Conservation (phyloP, 768 basidiomycete species). For the Dentipellis fragilis region DNA sequence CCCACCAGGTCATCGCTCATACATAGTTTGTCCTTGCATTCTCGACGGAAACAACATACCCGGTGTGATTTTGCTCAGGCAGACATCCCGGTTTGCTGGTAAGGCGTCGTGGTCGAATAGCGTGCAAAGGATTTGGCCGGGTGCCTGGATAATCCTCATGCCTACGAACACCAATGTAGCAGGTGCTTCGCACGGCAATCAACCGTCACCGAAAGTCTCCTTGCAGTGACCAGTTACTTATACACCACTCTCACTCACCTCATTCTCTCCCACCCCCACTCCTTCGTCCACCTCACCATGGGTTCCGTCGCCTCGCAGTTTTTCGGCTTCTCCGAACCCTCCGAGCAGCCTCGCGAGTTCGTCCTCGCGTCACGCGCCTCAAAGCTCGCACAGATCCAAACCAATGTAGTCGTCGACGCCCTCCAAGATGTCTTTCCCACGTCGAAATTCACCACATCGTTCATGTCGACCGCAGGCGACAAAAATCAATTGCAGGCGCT, state of each 20-base stretch:
- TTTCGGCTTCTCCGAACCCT: not conserved
- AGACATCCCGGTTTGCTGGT: not conserved
- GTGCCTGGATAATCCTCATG: too few relatives aligned
- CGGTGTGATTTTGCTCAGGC: not conserved
- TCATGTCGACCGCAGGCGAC: slow-evolving; percentile 73
- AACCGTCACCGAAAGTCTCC: too few relatives aligned
- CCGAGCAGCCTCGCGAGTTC: slow-evolving; percentile 34
- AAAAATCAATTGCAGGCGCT: slow-evolving; percentile 82
- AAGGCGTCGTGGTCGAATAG: not conserved
- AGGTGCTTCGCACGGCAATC: not conserved
- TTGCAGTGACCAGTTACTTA: too few relatives aligned
- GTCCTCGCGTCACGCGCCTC: slow-evolving; percentile 80
- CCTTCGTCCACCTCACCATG: not conserved
- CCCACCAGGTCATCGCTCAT: too few relatives aligned
- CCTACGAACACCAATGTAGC: too few relatives aligned
- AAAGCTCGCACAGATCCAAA: slow-evolving; percentile 85
- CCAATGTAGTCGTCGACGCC: slow-evolving; percentile 62
- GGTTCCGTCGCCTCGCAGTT: not conserved
- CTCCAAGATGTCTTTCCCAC: slow-evolving; percentile 49
- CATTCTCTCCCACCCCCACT: not conserved
- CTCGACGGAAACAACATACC: too few relatives aligned
- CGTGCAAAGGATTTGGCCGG: not conserved
- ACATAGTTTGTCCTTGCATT: too few relatives aligned
- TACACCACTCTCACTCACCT: not conserved
- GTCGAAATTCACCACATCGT: slow-evolving; percentile 38